Evolutionary conservation across 306 rosid species (phyloP).

Genomic region (Vachellia pachyceras): DNA sequence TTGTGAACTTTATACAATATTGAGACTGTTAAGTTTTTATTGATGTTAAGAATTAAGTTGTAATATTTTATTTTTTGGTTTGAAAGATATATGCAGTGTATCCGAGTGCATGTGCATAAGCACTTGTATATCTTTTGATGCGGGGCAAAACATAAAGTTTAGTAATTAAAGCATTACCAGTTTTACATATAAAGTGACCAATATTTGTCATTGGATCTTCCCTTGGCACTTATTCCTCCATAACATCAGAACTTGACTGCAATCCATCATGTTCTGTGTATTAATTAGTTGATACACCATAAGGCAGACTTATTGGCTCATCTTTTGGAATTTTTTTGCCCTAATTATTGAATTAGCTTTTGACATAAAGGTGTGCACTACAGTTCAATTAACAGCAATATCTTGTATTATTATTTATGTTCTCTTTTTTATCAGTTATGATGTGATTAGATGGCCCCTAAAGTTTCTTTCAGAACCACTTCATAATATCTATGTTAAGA

Average conservation of each 20-base stretch:
- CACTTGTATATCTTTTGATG: no score
- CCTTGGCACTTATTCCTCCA: conserved; percentile 32
- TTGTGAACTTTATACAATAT: no score
- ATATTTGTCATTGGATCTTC: conserved; percentile 42
- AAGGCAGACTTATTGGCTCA: conserved; percentile 37
- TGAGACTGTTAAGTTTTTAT: no score
- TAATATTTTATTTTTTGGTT: neutral
- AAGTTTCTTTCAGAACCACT: conserved; percentile 45
- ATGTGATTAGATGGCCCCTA: conserved; percentile 53
- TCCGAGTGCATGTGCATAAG: neutral
- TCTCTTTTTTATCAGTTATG: conserved; percentile 32
- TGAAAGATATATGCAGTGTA: neutral
- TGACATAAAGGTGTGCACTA: conserved; percentile 38
- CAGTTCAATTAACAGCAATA: conserved; percentile 18
- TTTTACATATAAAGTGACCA: neutral
- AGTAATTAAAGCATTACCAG: conserved; percentile 39
- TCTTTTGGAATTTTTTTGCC: conserved; percentile 39
- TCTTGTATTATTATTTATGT: conserved; percentile 21
- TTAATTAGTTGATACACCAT: neutral
- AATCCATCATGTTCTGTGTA: conserved; percentile 40
- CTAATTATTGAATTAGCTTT: conserved; percentile 47
- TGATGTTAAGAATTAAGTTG: neutral
- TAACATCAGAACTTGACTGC: conserved; percentile 29
- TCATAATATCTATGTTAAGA: conserved; percentile 20
- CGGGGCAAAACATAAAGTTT: no score